A percentile compares a stretch with the other conserved stretches of the same genome.
These are phyloP conservation scores for Plantago ovata DNA, from an alignment of 257 asterid genomes.

Conservation along the genomic window DNA sequence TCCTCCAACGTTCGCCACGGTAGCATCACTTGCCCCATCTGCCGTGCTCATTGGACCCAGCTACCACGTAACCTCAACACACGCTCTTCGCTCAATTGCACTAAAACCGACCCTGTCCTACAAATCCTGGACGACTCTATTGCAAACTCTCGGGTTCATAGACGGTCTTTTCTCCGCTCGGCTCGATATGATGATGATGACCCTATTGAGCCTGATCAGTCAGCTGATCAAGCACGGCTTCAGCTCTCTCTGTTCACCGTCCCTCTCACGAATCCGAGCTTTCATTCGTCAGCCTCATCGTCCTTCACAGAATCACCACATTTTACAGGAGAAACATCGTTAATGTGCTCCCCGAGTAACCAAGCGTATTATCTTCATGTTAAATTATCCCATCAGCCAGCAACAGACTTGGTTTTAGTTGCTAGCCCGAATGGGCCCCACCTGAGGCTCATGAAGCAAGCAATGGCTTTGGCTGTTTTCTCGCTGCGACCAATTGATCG, in stretches of 20 bases:
- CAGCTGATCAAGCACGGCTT: constrained; percentile 45
- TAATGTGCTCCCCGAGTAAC: constrained; percentile 30
- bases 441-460: constrained; percentile 82
- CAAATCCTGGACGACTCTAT: constrained; percentile 90
- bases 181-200: constrained; percentile 88
- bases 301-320: constrained; percentile 33
- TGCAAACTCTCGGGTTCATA: constrained; percentile 72
- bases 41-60: constrained; percentile 94
- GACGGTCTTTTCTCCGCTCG: constrained; percentile 77
- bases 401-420: constrained; percentile 74
- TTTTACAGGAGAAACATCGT: constrained; percentile 17
- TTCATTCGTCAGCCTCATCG: constrained; percentile 33
- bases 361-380: constrained; percentile 49
- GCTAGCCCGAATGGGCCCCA: constrained; percentile 88
- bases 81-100: constrained; percentile 40
- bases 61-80: constrained; percentile 64
- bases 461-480: constrained; percentile 76
- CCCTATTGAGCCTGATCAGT: constrained; percentile 64
- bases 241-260: constrained; percentile 51
- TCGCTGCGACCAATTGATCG: constrained; percentile 72
- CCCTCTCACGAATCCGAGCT: constrained; percentile 27
- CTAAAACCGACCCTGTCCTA: constrained; percentile 70
- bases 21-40: constrained; percentile 84
- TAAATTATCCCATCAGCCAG: constrained; percentile 56
- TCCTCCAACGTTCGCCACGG: constrained; percentile 94